Conservation (phyloP, 257 asterid genomes). For the Euphrasia confusa region DNA sequence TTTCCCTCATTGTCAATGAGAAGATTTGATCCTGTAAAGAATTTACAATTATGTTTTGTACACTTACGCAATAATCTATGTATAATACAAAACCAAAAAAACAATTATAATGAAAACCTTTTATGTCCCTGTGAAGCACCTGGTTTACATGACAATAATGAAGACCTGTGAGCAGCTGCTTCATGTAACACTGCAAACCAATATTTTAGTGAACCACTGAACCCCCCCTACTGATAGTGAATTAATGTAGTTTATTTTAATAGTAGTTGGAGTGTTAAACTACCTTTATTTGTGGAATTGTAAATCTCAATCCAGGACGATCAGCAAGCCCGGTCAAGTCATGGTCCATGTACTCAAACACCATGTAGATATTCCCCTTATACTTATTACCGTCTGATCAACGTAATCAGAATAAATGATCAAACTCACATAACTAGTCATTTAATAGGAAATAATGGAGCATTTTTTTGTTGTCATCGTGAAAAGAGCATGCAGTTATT, state of each 20-base stretch:
- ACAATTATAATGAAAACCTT: constrained; percentile 43
- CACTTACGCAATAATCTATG: constrained; percentile 13
- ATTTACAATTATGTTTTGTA: constrained; percentile 16
- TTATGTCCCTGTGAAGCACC: constrained; percentile 95
- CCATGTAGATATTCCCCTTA: constrained; percentile 93
- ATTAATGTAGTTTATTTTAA: constrained; percentile 19
- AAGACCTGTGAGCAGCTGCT: constrained; percentile 90
- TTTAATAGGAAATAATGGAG: constrained; percentile 17
- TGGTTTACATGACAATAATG: constrained; percentile 91
- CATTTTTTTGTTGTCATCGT: neutral
- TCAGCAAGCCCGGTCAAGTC: constrained; percentile 95
- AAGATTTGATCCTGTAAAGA: constrained; percentile 80
- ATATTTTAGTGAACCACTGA: constrained; percentile 21
- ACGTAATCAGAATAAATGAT: constrained; percentile 25
- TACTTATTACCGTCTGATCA: constrained; percentile 61
- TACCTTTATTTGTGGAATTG: constrained; percentile 93
- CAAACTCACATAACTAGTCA: constrained; percentile 19
- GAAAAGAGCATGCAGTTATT: constrained; percentile 20
- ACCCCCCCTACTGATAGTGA: constrained; percentile 17
- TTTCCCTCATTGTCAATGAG: constrained; percentile 94
- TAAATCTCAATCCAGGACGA: constrained; percentile 94
- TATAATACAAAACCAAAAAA: constrained; percentile 21
- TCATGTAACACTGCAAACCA: constrained; percentile 83
- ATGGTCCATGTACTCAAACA: constrained; percentile 96
- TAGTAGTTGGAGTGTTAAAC: constrained; percentile 23